Percentiles rank a stretch among this genome's conserved stretches.
These are phyloP conservation scores for Mortierella sp. DNA, from an alignment of 371 early-diverging fungal species.

Conservation along the genomic window DNA sequence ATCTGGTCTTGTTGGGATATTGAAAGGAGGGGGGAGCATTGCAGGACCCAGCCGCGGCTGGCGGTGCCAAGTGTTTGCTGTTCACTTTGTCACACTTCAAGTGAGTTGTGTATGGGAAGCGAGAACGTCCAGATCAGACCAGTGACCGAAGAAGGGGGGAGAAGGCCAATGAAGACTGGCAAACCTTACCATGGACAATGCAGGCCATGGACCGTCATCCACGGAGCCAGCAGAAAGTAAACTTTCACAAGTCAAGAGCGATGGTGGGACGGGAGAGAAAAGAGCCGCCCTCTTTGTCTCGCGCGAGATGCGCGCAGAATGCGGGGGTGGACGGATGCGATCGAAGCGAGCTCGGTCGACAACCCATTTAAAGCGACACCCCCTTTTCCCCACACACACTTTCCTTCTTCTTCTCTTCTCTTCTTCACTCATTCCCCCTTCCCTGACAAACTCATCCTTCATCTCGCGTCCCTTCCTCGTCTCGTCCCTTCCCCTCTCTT, in stretches of 20 bases:
- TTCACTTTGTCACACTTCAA: constrained; percentile 5
- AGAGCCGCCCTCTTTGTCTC: neutral
- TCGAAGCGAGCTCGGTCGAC: neutral
- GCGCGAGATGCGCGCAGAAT: neutral
- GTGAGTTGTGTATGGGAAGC: neutral
- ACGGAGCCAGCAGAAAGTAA: neutral
- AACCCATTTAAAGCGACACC: constrained; percentile 14
- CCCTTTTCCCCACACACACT: neutral
- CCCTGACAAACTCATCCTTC: neutral
- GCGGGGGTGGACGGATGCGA: neutral
- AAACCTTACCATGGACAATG: neutral
- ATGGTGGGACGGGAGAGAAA: neutral
- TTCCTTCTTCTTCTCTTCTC: constrained; percentile 2
- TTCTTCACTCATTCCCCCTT: constrained; percentile 1
- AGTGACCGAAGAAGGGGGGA: no score
- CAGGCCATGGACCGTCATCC: neutral
- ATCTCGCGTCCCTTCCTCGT: neutral
- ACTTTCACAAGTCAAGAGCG: no score
- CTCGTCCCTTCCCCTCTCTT: constrained; percentile 4
- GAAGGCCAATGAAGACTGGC: neutral
- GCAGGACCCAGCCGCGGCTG: no score
- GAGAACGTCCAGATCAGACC: no score
- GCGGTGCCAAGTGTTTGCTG: neutral
- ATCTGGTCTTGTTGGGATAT: no score
- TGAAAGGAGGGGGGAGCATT: no score